phyloP scores from a whole-genome alignment of 2,329 filamentous ascomycete species.

The Trichoderma sp. region DNA sequence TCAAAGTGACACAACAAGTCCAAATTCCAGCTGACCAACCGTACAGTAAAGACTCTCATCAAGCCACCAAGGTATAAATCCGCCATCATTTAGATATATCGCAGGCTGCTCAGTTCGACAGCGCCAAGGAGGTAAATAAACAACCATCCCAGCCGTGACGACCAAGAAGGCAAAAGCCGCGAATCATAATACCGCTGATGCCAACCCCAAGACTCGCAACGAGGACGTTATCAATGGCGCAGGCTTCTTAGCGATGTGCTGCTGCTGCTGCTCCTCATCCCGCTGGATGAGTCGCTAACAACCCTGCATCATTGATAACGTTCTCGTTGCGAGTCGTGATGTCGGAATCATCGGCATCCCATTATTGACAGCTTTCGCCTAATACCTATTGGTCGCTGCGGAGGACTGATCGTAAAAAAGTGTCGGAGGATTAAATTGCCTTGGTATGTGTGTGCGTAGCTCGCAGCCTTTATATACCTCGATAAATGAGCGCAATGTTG shows the following conservation, averaged over 20 bases:
- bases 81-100: rapidly evolving
- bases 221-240: background rate
- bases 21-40: background rate
- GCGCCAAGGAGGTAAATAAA: background rate
- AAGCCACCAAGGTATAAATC: too few species aligned
- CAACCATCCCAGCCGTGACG: background rate
- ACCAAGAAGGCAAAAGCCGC: background rate
- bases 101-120: background rate
- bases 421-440: background rate
- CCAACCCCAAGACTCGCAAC: background rate
- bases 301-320: background rate
- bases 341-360: background rate
- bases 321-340: background rate
- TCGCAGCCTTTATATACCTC: background rate
- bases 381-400: background rate
- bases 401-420: background rate
- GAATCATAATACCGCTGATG: background rate
- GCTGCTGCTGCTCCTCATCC: background rate
- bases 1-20: background rate
- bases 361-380: background rate
- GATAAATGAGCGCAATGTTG: background rate
- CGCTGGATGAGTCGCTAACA: background rate
- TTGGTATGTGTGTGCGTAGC: background rate
- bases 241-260: background rate
- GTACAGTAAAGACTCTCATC: too few species aligned